Evolutionary conservation across 140 eudicot genomes (phyloP).

Genomic region (Cichorium intybus): DNA sequence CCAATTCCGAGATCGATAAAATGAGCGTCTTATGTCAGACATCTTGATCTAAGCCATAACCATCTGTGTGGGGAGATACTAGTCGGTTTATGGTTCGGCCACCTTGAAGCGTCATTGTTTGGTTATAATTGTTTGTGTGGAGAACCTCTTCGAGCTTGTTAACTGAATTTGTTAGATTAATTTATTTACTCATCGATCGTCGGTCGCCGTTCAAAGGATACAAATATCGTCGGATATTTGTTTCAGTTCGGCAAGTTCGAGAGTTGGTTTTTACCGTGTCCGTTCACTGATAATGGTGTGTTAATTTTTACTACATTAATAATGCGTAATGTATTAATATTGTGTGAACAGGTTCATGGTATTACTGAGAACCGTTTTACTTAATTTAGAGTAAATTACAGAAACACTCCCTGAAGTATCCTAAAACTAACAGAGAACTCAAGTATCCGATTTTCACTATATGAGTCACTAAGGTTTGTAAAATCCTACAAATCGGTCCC

Average conservation of each 20-base stretch:
- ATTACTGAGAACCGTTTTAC: neutral
- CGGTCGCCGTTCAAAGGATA: constrained; percentile 2
- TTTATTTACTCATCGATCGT: neutral
- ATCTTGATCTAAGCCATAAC: constrained; percentile 83
- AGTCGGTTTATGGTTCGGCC: constrained; percentile 68
- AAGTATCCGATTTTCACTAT: too few species aligned
- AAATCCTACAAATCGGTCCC: too few species aligned
- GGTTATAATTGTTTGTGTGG: constrained; percentile 61
- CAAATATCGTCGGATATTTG: constrained; percentile 1
- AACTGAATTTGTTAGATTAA: neutral
- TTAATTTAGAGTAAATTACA: too few species aligned
- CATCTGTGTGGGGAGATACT: constrained; percentile 86
- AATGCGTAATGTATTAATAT: neutral
- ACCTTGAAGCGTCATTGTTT: constrained; percentile 66
- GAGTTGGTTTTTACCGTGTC: neutral
- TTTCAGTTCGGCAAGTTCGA: constrained; percentile 12
- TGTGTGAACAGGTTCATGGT: neutral
- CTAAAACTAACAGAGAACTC: too few species aligned
- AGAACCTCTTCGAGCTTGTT: constrained; percentile 55
- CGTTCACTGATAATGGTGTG: constrained; percentile 10
- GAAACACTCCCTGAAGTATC: too few species aligned
- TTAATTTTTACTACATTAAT: constrained; percentile 1
- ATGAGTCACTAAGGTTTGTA: too few species aligned
- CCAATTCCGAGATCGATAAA: constrained; percentile 62
- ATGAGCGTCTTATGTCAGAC: constrained; percentile 63